Base-by-base conservation (phyloP, 192 early-diverging fungal genomes). In the Coemansia sp. region DNA sequence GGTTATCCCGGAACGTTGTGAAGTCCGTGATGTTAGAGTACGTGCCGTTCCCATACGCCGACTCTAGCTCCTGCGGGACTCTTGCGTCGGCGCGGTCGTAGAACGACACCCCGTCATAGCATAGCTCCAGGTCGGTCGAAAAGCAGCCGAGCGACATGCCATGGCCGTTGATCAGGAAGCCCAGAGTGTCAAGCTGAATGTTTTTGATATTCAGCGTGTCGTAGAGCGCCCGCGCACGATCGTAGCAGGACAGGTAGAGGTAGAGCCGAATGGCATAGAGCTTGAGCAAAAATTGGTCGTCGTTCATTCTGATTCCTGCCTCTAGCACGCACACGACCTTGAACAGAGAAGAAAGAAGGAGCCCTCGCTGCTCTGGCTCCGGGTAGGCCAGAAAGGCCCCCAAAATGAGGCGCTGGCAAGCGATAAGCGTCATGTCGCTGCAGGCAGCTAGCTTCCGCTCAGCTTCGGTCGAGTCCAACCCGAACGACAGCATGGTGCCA, bases 1-100 rank as follows among this genome's bases (percentile, higher is more conserved):
- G 79, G 46, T 89, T 83, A 14, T 84, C 70, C 14, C 86, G 86
- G 72, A 98, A 95, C 46, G 90, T 86, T 26, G 92, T 83, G 67
- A 95, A 95, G 74, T 98, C 94, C 45, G 88, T 83, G 39, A 98
- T 86, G 82, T 95, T 95, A 2, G 94, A 94, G 74, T 90, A 96
- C 0, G 94, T 93, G 5, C 86, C 89, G 60, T 88, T 89, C 59
- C 91, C 86, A 73, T 91, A 95, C 0, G 91, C 94, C 35, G 91
- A 84, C 18, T 93, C 85, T 31, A 96, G 81, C 87, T 94, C 93
- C 63, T 92, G 92, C 1, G 94, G 93, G 0, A 94, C 91, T 84
- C 92, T 93, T 24, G 84, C 74, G 10, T 89, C 85, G 57, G 92
- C 91, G 65, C 86, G 85, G 60, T 84, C 77, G 63, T 97, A 95